Conservation (phyloP, 225 moss, liverwort and hornwort species). For the Takakia lepidozioides region DNA sequence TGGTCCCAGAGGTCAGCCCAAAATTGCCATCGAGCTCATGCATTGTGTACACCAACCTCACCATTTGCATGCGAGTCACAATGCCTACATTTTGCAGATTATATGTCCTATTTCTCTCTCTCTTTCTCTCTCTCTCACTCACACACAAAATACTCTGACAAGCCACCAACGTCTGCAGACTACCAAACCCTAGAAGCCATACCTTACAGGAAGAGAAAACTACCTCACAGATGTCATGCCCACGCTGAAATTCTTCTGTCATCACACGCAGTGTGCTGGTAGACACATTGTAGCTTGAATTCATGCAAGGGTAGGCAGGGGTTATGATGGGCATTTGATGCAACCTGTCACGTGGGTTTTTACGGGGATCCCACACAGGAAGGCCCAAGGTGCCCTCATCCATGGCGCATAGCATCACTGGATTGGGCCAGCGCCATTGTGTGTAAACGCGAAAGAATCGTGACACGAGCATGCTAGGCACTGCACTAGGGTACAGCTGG, state of each 20-base stretch:
- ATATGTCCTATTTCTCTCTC: no score
- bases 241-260: slow-evolving; percentile 93
- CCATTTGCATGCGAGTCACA: no score
- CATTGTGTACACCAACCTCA: no score
- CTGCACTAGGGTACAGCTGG: slow-evolving; percentile 96
- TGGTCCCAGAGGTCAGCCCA: no score
- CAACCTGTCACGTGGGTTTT: slow-evolving; percentile 80
- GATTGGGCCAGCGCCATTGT: slow-evolving; percentile 99
- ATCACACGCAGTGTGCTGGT: slow-evolving; percentile 92
- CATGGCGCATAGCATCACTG: slow-evolving; percentile 94
- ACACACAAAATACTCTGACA: no score
- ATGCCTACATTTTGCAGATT: no score
- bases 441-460: slow-evolving; percentile 98
- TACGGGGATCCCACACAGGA: slow-evolving; percentile 95
- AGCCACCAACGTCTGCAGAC: no score
- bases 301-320: slow-evolving; percentile 96
- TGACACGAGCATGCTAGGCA: slow-evolving; percentile 97
- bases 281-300: slow-evolving; percentile 96
- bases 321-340: slow-evolving; percentile 99
- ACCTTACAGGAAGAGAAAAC: not conserved
- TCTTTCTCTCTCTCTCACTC: no score
- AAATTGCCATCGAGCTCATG: no score
- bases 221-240: slow-evolving; percentile 85
- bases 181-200: no score
- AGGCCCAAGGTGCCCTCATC: slow-evolving; percentile 93